A percentile compares a stretch with the other conserved stretches of the same genome.
These are phyloP conservation scores for Clavispora phyllophila DNA, from an alignment of 805 yeast species.

Conservation along the genomic window DNA sequence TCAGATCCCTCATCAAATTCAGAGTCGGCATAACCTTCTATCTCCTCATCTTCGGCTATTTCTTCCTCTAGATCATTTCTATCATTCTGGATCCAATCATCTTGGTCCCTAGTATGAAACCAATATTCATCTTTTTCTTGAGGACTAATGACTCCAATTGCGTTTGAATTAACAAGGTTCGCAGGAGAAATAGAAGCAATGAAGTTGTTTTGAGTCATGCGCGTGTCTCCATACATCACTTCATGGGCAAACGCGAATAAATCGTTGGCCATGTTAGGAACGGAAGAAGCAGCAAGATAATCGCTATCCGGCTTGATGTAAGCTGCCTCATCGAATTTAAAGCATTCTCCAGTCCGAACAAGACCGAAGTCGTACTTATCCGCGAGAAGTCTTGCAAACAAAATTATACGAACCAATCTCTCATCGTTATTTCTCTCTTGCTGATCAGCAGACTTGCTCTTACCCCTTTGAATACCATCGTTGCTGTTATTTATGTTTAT, in stretches of 20 bases:
- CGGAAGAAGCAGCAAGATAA: slow-evolving; percentile 15
- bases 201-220: slow-evolving; percentile 39
- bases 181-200: slow-evolving; percentile 30
- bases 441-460: slow-evolving; percentile 15
- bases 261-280: slow-evolving; percentile 14
- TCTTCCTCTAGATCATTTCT: slow-evolving; percentile 22
- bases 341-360: slow-evolving; percentile 40
- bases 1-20: slow-evolving; percentile 27
- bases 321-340: slow-evolving; percentile 34
- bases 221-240: slow-evolving; percentile 34
- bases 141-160: slow-evolving; percentile 8
- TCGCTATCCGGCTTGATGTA: slow-evolving; percentile 23
- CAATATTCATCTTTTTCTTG: slow-evolving; percentile 24
- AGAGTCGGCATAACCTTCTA: slow-evolving; percentile 22
- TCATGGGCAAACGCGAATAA: slow-evolving; percentile 26
- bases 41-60: slow-evolving; percentile 20
- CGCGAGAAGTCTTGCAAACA: slow-evolving; percentile 48
- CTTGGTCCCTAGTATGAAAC: slow-evolving; percentile 16
- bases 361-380: slow-evolving; percentile 52
- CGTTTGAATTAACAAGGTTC: slow-evolving; percentile 19
- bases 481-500: slow-evolving; percentile 27
- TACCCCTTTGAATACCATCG: slow-evolving; percentile 17
- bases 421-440: slow-evolving; percentile 43
- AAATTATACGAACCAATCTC: slow-evolving; percentile 46
- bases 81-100: slow-evolving; percentile 7